phyloP scores from a whole-genome alignment of 1,284 basidiomycete species.

The Sporisorium reilianum region DNA sequence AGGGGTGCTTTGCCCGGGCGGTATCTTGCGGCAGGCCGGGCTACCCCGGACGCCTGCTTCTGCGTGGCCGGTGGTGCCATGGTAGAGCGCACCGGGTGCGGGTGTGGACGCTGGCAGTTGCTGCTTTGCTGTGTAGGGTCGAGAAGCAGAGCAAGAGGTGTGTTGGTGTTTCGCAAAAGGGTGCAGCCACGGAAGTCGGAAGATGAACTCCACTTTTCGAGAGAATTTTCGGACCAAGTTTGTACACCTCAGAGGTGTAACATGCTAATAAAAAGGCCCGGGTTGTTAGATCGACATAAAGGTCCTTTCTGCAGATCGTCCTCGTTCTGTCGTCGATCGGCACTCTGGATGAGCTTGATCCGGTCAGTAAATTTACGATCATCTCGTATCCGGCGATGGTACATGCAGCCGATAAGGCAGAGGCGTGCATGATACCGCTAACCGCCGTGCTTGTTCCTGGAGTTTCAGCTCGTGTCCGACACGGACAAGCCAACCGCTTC shows the following conservation, averaged over 20 bases:
- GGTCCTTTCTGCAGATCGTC: no score
- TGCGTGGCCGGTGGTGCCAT: conserved; percentile 23
- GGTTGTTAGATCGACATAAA: not conserved
- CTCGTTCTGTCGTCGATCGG: no score
- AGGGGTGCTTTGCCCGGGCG: conserved; percentile 65
- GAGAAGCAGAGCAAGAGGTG: not conserved
- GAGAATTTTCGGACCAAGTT: not conserved
- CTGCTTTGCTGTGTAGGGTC: not conserved
- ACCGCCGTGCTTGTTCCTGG: not conserved
- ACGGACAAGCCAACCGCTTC: not conserved
- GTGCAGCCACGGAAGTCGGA: conserved; percentile 4
- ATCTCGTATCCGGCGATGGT: no score
- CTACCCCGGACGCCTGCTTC: conserved; percentile 27
- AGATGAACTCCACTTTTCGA: conserved; percentile 1
- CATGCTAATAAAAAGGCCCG: no score
- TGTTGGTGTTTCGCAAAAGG: conserved; percentile 6
- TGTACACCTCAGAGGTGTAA: not conserved
- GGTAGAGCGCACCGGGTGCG: not conserved
- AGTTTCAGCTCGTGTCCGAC: not conserved
- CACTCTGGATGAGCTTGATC: no score
- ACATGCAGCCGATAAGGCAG: no score
- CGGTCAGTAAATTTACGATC: not conserved
- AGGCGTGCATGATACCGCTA: not conserved
- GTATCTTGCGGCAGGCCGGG: conserved; percentile 63
- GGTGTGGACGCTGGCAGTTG: not conserved